phyloP scores from a whole-genome alignment of 495 filamentous ascomycete genomes.

The Hypoxylon subgilvum region DNA sequence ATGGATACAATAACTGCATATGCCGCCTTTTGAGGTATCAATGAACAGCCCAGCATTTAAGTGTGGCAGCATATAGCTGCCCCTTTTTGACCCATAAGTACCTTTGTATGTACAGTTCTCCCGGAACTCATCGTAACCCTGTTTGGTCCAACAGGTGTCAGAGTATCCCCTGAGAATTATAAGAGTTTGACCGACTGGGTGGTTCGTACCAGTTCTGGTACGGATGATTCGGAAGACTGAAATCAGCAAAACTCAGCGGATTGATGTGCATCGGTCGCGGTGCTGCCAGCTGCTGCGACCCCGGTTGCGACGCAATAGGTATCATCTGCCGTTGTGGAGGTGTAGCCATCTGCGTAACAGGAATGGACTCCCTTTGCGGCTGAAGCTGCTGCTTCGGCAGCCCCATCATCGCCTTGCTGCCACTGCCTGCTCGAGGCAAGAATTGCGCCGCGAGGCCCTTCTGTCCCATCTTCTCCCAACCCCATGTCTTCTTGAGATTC shows the following conservation, averaged over 20 bases:
- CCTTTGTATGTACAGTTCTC: constrained; percentile 25
- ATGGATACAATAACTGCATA: constrained; percentile 15
- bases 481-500: constrained; percentile 77
- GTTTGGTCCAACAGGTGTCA: constrained; percentile 4
- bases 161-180: constrained; percentile 33
- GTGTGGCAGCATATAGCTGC: background rate
- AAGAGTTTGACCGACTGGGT: constrained; percentile 46
- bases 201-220: constrained; percentile 70
- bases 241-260: constrained; percentile 72
- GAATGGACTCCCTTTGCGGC: constrained; percentile 32
- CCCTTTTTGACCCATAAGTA: background rate
- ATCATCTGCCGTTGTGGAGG: constrained; percentile 40
- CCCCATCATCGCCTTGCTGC: constrained; percentile 16
- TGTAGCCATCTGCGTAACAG: constrained; percentile 27
- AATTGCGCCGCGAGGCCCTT: constrained; percentile 32
- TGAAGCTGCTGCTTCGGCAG: constrained; percentile 36
- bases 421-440: constrained; percentile 9
- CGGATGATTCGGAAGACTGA: constrained; percentile 74
- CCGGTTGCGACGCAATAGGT: constrained; percentile 24
- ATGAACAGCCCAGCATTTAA: constrained; percentile 10
- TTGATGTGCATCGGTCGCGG: constrained; percentile 58
- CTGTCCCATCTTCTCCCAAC: constrained; percentile 63
- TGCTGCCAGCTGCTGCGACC: constrained; percentile 36
- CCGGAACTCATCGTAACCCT: background rate
- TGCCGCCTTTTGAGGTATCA: constrained; percentile 17